Base-by-base conservation (phyloP, 2,329 filamentous ascomycete species). In the Cercospora zeina region DNA sequence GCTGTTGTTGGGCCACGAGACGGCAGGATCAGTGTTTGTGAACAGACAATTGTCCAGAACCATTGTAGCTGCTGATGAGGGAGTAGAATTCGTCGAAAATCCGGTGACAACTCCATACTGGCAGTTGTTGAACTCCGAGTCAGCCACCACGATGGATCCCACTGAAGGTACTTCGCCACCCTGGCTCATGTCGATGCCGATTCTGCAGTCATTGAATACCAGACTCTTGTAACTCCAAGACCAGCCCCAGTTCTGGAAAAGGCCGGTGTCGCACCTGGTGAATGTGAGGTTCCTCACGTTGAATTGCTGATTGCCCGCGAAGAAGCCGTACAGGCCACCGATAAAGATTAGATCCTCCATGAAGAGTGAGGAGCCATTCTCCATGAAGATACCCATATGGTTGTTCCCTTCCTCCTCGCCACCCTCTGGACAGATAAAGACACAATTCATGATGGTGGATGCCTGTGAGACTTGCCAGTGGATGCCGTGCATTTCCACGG, bases 211-310 rank as follows among this genome's bases (percentile, higher is more conserved):
- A 59, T 72, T 72, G 68, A 96, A 90, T 50, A 79, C 83, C 37
- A 96, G 69, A 36, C 85, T 89, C 74, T 93, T 91, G 77, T 95
- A 85, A 49, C 88, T 86, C 88, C 89, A 96, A 16, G 87, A 81
- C 91, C 91, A 96, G 79, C 93, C 90, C 91, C 91, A 96, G 81
- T 92, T 92, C 87, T 95, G 89, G 78, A 85, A 91, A 66, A 96
- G 86, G 65, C 89, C 91, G 1, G 90, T 96, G 72, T 90, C 83
- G 80, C 89, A 93, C 75, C 85, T 83, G 74, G 89, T 90, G 82
- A 96, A 96, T 36, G 83, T 89, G 74, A 95, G 73, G 77, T 96
- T 95, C 68, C 91, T 88, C 30, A 87, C 88, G 39, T 90, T 93
- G 77, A 93, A 95, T 77, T 96, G 91, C 78, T 96, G 91, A 77